Evolutionary conservation across 495 filamentous ascomycete genomes (phyloP).

Genomic region (Aspergillus nidulans): DNA sequence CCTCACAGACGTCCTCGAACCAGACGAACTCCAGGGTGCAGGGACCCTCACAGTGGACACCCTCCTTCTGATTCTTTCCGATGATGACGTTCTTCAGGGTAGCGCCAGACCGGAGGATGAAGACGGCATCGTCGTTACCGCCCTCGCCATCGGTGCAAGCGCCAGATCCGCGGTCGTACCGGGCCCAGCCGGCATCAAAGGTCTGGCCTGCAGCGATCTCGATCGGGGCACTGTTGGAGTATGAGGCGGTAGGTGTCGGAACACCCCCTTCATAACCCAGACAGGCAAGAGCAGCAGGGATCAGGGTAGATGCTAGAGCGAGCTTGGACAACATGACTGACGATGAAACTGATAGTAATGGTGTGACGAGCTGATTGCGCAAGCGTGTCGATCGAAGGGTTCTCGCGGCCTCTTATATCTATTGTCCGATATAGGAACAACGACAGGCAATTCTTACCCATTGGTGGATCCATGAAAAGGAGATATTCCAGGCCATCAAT

Average conservation of each 20-base stretch:
- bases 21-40: constrained; percentile 20
- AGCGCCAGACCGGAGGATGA: constrained; percentile 14
- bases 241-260: constrained; percentile 6
- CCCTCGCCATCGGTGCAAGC: constrained; percentile 12
- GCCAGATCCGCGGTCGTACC: constrained; percentile 19
- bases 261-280: constrained; percentile 19
- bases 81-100: constrained; percentile 21
- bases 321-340: constrained; percentile 6
- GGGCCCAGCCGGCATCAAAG: constrained; percentile 20
- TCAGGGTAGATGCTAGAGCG: not conserved
- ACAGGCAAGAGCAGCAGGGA: constrained; percentile 15
- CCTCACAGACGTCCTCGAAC: constrained; percentile 21
- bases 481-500: not conserved
- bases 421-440: not conserved
- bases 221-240: constrained; percentile 16
- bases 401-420: constrained; percentile 5
- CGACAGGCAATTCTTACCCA: not conserved
- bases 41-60: constrained; percentile 16
- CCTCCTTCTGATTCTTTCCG: constrained; percentile 17
- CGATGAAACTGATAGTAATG: not conserved
- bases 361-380: constrained; percentile 1
- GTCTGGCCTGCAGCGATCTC: constrained; percentile 12
- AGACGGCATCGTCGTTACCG: constrained; percentile 15
- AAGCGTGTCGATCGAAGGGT: constrained; percentile 1
- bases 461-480: constrained; percentile 10